phyloP scores from a whole-genome alignment of 169 alveolate species.

The Theileria sp. region DNA sequence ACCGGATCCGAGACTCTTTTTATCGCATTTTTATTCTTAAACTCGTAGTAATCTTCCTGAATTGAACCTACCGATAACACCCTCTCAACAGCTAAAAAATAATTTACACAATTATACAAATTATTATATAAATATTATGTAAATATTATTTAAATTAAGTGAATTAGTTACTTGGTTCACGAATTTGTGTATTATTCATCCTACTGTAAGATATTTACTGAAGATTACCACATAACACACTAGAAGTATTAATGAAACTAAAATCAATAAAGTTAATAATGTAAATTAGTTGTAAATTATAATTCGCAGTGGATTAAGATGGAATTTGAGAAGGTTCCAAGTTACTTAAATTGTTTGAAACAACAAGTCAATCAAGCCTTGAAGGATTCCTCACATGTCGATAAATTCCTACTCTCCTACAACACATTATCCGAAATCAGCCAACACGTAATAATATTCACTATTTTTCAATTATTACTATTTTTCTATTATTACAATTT shows the following conservation, averaged over 20 bases:
- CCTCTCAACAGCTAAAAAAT: conserved; percentile 46
- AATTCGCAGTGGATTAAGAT: not conserved
- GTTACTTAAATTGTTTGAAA: conserved; percentile 36
- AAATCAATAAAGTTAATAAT: not conserved
- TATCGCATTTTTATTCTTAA: conserved; percentile 65
- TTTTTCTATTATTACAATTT: not conserved
- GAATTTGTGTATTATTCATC: not conserved
- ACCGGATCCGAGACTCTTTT: conserved; percentile 74
- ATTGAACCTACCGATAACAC: conserved; percentile 48
- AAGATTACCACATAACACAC: not conserved
- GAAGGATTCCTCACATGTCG: conserved; percentile 49
- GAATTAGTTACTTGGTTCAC: conserved; percentile 16
- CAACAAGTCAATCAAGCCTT: conserved; percentile 8
- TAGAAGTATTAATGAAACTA: no score
- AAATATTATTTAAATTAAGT: not conserved
- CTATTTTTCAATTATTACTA: not conserved
- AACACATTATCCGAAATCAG: conserved; percentile 45
- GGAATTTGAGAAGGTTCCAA: conserved; percentile 30
- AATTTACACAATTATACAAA: not conserved
- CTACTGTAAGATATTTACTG: not conserved
- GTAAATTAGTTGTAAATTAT: not conserved
- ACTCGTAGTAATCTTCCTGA: conserved; percentile 68
- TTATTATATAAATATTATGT: no score
- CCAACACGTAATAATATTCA: conserved; percentile 51
- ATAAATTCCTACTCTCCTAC: conserved; percentile 46